Conservation (phyloP, 1,284 basidiomycete genomes). For the Prillingera fragicola region DNA sequence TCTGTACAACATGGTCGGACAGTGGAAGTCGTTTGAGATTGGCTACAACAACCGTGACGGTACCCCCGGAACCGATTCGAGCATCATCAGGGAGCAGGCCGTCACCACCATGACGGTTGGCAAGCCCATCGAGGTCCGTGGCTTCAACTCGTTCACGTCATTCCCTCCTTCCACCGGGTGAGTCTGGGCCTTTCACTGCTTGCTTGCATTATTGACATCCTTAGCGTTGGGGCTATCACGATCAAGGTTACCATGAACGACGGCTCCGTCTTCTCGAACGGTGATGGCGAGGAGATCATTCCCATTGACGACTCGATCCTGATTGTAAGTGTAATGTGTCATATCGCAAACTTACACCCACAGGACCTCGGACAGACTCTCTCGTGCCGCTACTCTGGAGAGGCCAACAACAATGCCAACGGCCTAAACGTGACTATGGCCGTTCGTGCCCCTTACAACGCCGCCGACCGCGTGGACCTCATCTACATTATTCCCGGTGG, state of each 20-base stretch:
- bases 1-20: conserved; percentile 11
- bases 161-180: not conserved
- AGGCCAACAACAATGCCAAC: not conserved
- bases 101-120: conserved; percentile 10
- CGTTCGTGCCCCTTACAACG: conserved; percentile 12
- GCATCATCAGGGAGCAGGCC: not conserved
- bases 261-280: conserved; percentile 6
- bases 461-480: conserved; percentile 13
- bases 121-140: conserved; percentile 5
- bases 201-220: no score
- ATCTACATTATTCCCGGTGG: conserved; percentile 2
- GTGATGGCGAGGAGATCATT: conserved; percentile 6
- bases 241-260: conserved; percentile 8
- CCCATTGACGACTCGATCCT: conserved; percentile 13
- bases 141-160: conserved; percentile 2
- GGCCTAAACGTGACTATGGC: conserved; percentile 16
- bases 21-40: conserved; percentile 13
- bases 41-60: conserved; percentile 12
- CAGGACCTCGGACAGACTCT: conserved; percentile 8
- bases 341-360: no score
- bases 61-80: conserved; percentile 3
- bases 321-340: no score
- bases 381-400: conserved; percentile 11
- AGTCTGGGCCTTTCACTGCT: no score
- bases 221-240: conserved; percentile 2